Percentiles rank a stretch among this genome's conserved stretches.
These are phyloP conservation scores for Podaxis sp. DNA, from an alignment of 768 basidiomycete genomes.

Conservation along the genomic window DNA sequence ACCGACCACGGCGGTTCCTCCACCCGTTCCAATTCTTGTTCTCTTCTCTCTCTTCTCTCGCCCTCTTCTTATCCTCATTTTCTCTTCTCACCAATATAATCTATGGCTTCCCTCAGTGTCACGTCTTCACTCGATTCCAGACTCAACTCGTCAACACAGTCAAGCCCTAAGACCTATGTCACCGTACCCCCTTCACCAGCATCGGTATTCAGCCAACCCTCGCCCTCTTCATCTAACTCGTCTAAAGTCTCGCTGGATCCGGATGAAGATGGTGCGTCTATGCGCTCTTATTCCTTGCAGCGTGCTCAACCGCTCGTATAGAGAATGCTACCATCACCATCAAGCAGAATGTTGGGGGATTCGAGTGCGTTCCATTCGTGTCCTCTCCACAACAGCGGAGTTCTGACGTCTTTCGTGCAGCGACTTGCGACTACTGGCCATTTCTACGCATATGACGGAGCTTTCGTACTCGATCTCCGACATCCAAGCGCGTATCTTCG, in stretches of 20 bases:
- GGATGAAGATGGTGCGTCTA: constrained; percentile 59
- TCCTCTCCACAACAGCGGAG: constrained; percentile 10
- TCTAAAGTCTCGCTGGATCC: constrained; percentile 50
- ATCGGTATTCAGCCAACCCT: constrained; percentile 29
- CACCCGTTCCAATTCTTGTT: not conserved
- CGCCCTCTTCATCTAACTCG: constrained; percentile 50
- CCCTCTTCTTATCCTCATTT: not conserved
- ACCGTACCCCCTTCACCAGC: constrained; percentile 31
- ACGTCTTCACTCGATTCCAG: constrained; percentile 30
- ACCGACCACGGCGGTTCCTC: constrained; percentile 12
- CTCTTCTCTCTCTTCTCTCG: not conserved
- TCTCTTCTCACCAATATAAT: not conserved
- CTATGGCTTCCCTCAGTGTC: constrained; percentile 19
- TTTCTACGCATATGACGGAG: constrained; percentile 85
- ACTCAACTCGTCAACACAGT: constrained; percentile 27
- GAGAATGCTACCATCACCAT: constrained; percentile 73
- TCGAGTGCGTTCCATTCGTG: constrained; percentile 52
- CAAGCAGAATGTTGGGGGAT: constrained; percentile 45
- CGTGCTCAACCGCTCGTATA: constrained; percentile 24
- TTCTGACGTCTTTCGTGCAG: constrained; percentile 33
- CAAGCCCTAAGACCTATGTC: constrained; percentile 23
- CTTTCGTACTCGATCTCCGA: constrained; percentile 84
- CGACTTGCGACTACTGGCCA: constrained; percentile 69
- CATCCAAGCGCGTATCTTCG: constrained; percentile 89
- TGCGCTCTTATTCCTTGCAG: constrained; percentile 9